Conservation (phyloP, 2,329 filamentous ascomycete genomes). For the Fonsecaea monophora region DNA sequence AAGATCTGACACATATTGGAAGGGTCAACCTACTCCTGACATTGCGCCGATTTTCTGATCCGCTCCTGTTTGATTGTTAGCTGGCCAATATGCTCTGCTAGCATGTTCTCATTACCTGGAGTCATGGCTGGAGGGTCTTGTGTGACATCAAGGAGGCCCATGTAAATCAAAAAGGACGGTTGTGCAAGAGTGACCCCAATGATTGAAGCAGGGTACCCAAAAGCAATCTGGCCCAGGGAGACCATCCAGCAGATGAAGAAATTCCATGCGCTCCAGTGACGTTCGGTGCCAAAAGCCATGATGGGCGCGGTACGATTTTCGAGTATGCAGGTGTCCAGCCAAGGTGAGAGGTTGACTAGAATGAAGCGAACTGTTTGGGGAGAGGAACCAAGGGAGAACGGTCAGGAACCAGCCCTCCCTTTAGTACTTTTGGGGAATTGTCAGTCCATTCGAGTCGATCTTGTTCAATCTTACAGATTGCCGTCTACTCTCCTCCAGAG, state of each 20-base stretch:
- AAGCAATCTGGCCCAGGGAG: slow-evolving; percentile 29
- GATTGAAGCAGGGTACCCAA: slow-evolving; percentile 31
- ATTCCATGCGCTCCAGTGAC: slow-evolving; percentile 19
- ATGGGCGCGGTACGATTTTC: neutral
- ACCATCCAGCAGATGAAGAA: slow-evolving; percentile 31
- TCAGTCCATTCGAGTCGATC: neutral
- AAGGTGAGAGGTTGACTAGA: neutral
- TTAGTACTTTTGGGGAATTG: neutral
- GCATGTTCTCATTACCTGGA: neutral
- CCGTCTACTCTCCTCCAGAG: neutral
- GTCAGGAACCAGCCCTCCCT: neutral
- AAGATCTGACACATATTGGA: neutral
- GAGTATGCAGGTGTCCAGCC: neutral
- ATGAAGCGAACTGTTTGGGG: neutral
- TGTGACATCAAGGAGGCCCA: slow-evolving; percentile 23
- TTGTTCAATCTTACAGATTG: neutral
- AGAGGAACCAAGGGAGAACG: neutral
- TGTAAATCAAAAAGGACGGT: slow-evolving; percentile 51
- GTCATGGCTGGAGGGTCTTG: slow-evolving; percentile 4
- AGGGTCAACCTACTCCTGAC: slow-evolving; percentile 16
- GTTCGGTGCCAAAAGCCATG: slow-evolving; percentile 12
- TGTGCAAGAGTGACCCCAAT: slow-evolving; percentile 43
- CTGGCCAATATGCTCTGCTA: neutral
- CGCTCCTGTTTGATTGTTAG: slow-evolving; percentile 5
- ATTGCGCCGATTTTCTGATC: slow-evolving; percentile 28